Evolutionary conservation across 2,329 filamentous ascomycete species (phyloP).

Genomic region (Drechslerella coelobrocha): DNA sequence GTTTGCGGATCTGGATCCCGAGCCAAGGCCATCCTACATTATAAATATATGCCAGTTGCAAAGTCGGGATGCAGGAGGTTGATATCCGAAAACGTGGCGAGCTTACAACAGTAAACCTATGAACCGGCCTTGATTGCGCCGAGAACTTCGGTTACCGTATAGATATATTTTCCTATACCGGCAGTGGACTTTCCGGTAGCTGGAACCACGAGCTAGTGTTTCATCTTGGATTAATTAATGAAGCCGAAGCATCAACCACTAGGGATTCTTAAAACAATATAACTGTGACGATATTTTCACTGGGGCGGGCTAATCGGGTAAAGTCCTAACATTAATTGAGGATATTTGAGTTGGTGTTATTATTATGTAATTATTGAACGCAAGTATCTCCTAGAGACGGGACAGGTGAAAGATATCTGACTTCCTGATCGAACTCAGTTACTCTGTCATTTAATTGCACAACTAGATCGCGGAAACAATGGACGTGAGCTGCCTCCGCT

Average conservation of each 20-base stretch:
- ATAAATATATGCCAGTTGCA: slow-evolving; percentile 17
- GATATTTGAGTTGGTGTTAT: too few species aligned
- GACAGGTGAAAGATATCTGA: too few species aligned
- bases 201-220: slow-evolving; percentile 1
- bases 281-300: not conserved
- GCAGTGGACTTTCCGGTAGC: too few species aligned
- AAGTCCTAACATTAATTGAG: slow-evolving; percentile 15
- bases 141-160: too few species aligned
- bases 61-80: not conserved
- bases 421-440: too few species aligned
- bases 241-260: not conserved
- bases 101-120: slow-evolving; percentile 1
- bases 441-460: too few species aligned
- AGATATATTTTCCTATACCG: not conserved
- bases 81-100: slow-evolving; percentile 27
- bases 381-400: too few species aligned
- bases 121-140: too few species aligned
- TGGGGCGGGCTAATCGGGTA: slow-evolving; percentile 35
- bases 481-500: too few species aligned
- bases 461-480: too few species aligned
- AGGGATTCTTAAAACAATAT: not conserved
- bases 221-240: not conserved
- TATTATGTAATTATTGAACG: too few species aligned
- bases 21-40: slow-evolving; percentile 18
- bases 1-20: slow-evolving; percentile 43